Evolutionary conservation across 306 rosid species (phyloP), one percentile per base, ranked within the genome.

Genomic region (Lathyrus aphaca): DNA sequence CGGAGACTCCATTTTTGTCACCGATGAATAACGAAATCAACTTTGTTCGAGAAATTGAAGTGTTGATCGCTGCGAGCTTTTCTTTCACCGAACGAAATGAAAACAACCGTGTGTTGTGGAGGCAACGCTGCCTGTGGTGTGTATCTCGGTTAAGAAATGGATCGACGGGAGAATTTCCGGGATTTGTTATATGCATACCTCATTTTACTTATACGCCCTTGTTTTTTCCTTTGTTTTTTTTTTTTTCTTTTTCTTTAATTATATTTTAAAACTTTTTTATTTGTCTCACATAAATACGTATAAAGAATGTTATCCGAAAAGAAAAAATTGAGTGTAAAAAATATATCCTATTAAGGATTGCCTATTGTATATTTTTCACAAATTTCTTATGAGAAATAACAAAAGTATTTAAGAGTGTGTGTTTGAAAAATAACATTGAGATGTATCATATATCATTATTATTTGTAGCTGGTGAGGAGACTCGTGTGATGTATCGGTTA

Each of bases 1-100:
- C 49, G 91, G 86, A 69, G 81, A 68, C 74, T 89, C 98, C 98
- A 89, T 89, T 63, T 44, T 7, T 21, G 53, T 15, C 35, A 40
- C 37, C 37, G 30, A 18, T 40, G 51, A 63, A 57, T 21, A 25
- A 29, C 12, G 8, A 57, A 7, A n/a, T 21, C n/a, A 19, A 53
- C 8, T 59, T 32, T 16, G 44, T 59, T 32, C 14, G 10, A 42
- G 6, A 23, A 64, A 64, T 21, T 42, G 13, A 42, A 19, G 15
- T 12, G 9, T 42, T 8, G 44, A 64, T 64, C 32, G 48, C 12
- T 11, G 3, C 13, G 7, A 63, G 35, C 38, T 19, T 71, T 64
- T 16, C 38, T 19, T 71, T 69, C 16, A 35, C 44, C 56, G 10
- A 69, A 57, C 39, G 0, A 37, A 18, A 37, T 38, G 66, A 38